These are phyloP conservation scores for Persicaria tinctoria DNA, from an alignment of 148 eudicot species.

Conservation along the genomic window DNA sequence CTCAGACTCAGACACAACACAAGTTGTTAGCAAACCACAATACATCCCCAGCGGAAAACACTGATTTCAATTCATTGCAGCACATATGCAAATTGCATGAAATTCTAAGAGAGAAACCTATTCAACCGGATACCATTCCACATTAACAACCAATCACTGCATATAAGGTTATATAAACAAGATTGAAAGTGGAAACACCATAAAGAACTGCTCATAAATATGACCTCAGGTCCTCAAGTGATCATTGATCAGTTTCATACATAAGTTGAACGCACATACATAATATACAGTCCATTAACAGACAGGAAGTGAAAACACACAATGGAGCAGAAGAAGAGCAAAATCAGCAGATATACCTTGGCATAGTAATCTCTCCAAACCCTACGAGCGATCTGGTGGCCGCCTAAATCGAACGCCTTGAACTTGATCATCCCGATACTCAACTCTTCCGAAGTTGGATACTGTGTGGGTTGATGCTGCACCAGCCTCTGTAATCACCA, in stretches of 20 bases:
- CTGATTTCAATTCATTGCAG: not conserved
- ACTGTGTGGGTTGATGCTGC: constrained; percentile 74
- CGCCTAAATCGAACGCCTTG: constrained; percentile 80
- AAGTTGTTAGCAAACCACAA: not conserved
- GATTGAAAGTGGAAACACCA: not conserved
- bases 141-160: not conserved
- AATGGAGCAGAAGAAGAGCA: not conserved
- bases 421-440: constrained; percentile 76
- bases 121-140: not conserved
- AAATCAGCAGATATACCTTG: constrained; percentile 28
- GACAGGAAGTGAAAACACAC: not conserved
- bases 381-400: constrained; percentile 76
- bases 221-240: not conserved
- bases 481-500: constrained; percentile 48
- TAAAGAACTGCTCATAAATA: not conserved
- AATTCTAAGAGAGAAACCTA: not conserved
- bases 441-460: constrained; percentile 71
- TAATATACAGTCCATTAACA: not conserved
- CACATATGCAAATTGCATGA: not conserved
- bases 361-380: constrained; percentile 90
- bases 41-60: too few relatives aligned
- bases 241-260: not conserved
- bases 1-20: not conserved
- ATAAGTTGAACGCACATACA: not conserved
- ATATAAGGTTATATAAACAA: not conserved